These are phyloP conservation scores for Oryza nivara DNA, from an alignment of 176 grass and related monocot species.

Conservation along the genomic window DNA sequence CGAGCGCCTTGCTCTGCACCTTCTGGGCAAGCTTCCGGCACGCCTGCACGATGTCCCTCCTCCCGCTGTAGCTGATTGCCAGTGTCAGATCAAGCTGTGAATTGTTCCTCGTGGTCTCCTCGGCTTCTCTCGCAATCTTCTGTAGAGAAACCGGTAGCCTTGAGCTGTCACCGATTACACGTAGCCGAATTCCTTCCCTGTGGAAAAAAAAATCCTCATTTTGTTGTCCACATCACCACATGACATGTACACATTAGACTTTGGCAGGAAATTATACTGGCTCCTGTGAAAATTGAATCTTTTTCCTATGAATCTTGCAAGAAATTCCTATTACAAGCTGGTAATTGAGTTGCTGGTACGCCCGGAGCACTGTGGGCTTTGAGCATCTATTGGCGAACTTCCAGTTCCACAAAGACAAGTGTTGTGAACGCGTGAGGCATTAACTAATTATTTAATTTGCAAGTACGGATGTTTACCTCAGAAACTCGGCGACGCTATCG, in stretches of 20 bases:
- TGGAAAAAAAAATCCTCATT: background rate
- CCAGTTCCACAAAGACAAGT: background rate
- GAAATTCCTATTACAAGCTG: background rate
- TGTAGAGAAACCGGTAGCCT: constrained; percentile 61
- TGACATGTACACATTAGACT: background rate
- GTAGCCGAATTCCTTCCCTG: constrained; percentile 59
- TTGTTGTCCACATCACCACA: background rate
- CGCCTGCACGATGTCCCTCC: constrained; percentile 61
- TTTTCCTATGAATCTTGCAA: background rate
- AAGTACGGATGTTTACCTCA: constrained; percentile 37
- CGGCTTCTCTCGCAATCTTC: constrained; percentile 44
- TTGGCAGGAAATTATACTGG: background rate
- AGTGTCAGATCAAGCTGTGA: constrained; percentile 49
- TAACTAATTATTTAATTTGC: background rate
- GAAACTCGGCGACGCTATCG: constrained; percentile 46
- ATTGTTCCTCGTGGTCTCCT: constrained; percentile 57
- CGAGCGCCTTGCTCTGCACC: constrained; percentile 43
- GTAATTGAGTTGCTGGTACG: background rate
- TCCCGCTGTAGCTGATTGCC: constrained; percentile 72
- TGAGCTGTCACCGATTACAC: constrained; percentile 62
- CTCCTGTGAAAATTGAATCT: background rate
- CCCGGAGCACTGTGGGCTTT: too few relatives aligned
- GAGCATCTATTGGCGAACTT: background rate
- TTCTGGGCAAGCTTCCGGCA: constrained; percentile 58
- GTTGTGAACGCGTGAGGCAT: constrained; percentile 17